Evolutionary conservation across 2,329 filamentous ascomycete species (phyloP).

Genomic region (Penicillium brasilianum): DNA sequence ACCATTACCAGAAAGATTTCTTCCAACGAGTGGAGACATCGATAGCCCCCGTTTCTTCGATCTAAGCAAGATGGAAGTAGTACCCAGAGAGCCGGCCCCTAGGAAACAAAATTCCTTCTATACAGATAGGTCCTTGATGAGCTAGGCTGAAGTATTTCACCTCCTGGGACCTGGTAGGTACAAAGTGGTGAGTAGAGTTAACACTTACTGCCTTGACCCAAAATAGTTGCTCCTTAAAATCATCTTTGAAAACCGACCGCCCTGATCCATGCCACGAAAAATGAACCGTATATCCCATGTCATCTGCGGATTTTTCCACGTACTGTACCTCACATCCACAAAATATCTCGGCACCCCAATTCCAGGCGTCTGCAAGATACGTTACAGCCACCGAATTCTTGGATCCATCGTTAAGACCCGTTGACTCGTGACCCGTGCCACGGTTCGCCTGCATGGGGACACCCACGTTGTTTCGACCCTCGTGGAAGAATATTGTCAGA

Average conservation of each 20-base stretch:
- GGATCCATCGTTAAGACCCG: slow-evolving; percentile 39
- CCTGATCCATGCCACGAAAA: not conserved
- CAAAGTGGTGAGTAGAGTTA: not conserved
- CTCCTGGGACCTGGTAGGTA: not conserved
- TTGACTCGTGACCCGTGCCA: not conserved
- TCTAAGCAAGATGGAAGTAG: not conserved
- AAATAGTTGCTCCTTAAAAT: not conserved
- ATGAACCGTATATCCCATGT: not conserved
- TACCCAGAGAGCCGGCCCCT: not conserved
- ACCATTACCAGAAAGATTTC: not conserved
- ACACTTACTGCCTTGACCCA: not conserved
- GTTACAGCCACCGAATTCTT: slow-evolving; percentile 63
- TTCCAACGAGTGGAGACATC: not conserved
- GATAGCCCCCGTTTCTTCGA: not conserved
- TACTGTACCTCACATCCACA: slow-evolving; percentile 71
- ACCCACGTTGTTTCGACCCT: not conserved
- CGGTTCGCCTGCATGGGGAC: not conserved
- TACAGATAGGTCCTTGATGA: not conserved
- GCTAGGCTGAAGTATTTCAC: not conserved
- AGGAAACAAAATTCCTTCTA: slow-evolving; percentile 2
- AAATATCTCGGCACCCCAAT: slow-evolving; percentile 73
- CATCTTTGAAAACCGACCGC: not conserved
- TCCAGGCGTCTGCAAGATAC: slow-evolving; percentile 72
- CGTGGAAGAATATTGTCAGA: not conserved
- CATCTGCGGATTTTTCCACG: slow-evolving; percentile 53